Evolutionary conservation across 768 basidiomycete genomes (phyloP).

Genomic region (Lactarius sanguifluus): DNA sequence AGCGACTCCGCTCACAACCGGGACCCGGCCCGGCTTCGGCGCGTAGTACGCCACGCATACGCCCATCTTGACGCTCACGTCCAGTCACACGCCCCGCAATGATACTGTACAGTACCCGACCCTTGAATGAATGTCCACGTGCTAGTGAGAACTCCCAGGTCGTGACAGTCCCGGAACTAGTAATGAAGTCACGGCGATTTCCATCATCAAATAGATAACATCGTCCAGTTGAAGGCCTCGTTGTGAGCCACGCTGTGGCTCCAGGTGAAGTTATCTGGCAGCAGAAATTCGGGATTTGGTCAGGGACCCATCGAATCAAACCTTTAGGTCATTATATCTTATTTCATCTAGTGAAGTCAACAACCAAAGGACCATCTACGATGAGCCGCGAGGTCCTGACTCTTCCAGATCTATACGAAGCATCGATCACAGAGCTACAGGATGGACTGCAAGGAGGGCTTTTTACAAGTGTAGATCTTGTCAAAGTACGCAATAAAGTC

Average conservation of each 20-base stretch:
- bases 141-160: too few relatives aligned
- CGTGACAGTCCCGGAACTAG: too few relatives aligned
- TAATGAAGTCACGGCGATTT: too few relatives aligned
- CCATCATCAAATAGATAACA: not conserved
- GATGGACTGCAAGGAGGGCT: conserved; percentile 47
- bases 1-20: too few relatives aligned
- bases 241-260: too few relatives aligned
- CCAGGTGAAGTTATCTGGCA: not conserved
- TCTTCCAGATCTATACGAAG: conserved; percentile 60
- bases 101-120: too few relatives aligned
- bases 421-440: conserved; percentile 55
- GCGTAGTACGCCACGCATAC: too few relatives aligned
- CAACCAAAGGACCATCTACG: not conserved
- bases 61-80: too few relatives aligned
- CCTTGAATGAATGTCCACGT: too few relatives aligned
- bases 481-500: conserved; percentile 44
- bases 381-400: not conserved
- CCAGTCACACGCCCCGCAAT: too few relatives aligned
- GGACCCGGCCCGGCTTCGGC: too few relatives aligned
- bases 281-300: not conserved
- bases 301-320: not conserved
- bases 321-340: not conserved
- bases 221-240: too few relatives aligned
- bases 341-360: not conserved
- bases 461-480: conserved; percentile 61